Conservation (phyloP, 2,329 filamentous ascomycete genomes). For the Neoscytalidium dimidiatum region DNA sequence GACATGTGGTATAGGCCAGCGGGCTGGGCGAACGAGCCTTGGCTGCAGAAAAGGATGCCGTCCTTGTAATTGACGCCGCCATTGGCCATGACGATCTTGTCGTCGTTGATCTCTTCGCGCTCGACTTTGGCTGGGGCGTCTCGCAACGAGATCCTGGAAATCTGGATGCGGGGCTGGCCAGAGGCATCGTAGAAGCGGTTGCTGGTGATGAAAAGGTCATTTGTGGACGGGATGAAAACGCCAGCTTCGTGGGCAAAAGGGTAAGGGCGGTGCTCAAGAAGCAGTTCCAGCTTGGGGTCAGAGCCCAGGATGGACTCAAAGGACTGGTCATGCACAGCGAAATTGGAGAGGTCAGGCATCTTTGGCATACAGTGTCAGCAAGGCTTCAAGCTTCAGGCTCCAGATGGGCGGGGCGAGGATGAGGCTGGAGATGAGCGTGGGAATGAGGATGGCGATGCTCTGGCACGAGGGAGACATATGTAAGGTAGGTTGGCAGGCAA, state of each 20-base stretch:
- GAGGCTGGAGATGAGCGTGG: too few relatives aligned
- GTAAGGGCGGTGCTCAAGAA: constrained; percentile 27
- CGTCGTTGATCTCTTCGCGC: constrained; percentile 10
- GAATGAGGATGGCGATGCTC: too few relatives aligned
- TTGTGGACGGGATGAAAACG: constrained; percentile 35
- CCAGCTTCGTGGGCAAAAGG: constrained; percentile 55
- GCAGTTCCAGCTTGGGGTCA: constrained; percentile 26
- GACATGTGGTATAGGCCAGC: constrained; percentile 35
- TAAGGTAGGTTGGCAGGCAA: neutral
- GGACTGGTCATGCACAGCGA: neutral
- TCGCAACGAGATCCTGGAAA: constrained; percentile 20
- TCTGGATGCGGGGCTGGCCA: constrained; percentile 26
- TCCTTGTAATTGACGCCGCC: constrained; percentile 33
- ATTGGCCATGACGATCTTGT: constrained; percentile 25
- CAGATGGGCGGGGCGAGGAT: too few relatives aligned
- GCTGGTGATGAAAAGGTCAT: constrained; percentile 42
- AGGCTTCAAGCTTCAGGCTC: neutral
- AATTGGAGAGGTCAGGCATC: neutral
- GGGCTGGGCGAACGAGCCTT: constrained; percentile 32
- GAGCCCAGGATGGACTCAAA: neutral
- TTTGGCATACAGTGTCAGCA: neutral
- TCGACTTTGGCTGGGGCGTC: neutral
- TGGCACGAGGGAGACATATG: neutral
- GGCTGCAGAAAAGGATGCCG: constrained; percentile 36
- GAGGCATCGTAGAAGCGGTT: constrained; percentile 32